Evolutionary conservation across 2,329 filamentous ascomycete genomes (phyloP).

Genomic region (Cercospora zeina): DNA sequence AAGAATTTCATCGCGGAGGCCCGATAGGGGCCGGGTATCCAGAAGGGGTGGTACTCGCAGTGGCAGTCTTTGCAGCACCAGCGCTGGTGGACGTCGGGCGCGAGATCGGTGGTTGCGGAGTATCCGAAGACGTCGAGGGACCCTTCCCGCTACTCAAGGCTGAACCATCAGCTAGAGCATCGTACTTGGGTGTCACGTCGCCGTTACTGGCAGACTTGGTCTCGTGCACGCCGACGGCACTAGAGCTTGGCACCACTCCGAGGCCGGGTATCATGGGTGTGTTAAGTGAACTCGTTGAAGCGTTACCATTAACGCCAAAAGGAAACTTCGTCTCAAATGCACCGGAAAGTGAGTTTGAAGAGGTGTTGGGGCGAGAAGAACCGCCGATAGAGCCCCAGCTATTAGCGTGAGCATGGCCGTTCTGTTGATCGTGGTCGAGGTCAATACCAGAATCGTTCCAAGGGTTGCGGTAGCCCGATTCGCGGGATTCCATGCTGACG

Average conservation of each 20-base stretch:
- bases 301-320: constrained; percentile 54
- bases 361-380: constrained; percentile 65
- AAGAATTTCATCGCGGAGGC: constrained; percentile 40
- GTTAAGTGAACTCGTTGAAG: constrained; percentile 43
- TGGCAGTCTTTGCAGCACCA: constrained; percentile 26
- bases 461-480: constrained; percentile 92
- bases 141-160: constrained; percentile 28
- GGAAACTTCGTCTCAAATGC: constrained; percentile 67
- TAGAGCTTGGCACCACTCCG: constrained; percentile 35
- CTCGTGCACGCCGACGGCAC: constrained; percentile 23
- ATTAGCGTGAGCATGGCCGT: constrained; percentile 45
- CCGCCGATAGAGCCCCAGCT: constrained; percentile 47
- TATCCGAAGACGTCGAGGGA: constrained; percentile 24
- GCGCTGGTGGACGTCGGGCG: constrained; percentile 28
- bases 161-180: constrained; percentile 30
- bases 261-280: constrained; percentile 44
- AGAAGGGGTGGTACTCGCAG: constrained; percentile 38
- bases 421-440: constrained; percentile 72
- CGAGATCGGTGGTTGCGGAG: constrained; percentile 29
- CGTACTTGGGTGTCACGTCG: constrained; percentile 42
- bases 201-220: constrained; percentile 30
- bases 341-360: constrained; percentile 61
- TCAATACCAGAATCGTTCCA: constrained; percentile 99
- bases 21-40: constrained; percentile 45
- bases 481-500: constrained; percentile 91